Conservation (phyloP, 805 yeast species). For the Candida wancherniae region DNA sequence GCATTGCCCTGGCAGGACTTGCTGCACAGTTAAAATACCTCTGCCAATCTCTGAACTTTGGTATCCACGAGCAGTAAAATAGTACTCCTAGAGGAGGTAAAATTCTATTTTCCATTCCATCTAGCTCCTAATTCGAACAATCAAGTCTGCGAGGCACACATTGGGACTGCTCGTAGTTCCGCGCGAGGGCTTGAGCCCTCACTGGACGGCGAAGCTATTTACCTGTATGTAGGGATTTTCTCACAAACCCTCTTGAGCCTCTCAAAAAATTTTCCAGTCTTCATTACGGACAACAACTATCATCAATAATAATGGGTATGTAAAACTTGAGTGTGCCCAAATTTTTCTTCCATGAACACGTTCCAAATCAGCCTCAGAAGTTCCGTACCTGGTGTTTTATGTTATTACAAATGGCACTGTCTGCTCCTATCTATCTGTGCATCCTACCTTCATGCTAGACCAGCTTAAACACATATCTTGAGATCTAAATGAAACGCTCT, state of each 20-base stretch:
- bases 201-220: neutral
- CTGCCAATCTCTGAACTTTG: no score
- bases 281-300: slow-evolving; percentile 9
- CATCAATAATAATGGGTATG: slow-evolving; percentile 21
- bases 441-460: neutral
- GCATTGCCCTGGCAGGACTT: no score
- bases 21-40: no score
- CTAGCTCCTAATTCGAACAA: no score
- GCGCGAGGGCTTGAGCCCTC: slow-evolving; percentile 12
- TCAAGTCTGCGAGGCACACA: no score
- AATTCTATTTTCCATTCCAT: no score
- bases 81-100: no score
- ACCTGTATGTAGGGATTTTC: slow-evolving; percentile 1
- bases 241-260: slow-evolving; percentile 3
- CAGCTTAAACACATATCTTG: neutral
- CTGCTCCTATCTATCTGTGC: neutral
- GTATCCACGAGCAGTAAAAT: no score
- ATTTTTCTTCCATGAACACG: neutral
- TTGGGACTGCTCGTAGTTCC: no score
- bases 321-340: neutral
- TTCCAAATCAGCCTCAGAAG: neutral
- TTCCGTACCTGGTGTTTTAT: neutral
- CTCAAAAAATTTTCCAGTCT: slow-evolving; percentile 17
- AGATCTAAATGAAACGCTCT: neutral
- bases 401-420: neutral